Percentiles rank a stretch among this genome's conserved stretches.
phyloP scores from a whole-genome alignment of 2,329 filamentous ascomycete genomes.

The Pseudogymnoascus sp. region DNA sequence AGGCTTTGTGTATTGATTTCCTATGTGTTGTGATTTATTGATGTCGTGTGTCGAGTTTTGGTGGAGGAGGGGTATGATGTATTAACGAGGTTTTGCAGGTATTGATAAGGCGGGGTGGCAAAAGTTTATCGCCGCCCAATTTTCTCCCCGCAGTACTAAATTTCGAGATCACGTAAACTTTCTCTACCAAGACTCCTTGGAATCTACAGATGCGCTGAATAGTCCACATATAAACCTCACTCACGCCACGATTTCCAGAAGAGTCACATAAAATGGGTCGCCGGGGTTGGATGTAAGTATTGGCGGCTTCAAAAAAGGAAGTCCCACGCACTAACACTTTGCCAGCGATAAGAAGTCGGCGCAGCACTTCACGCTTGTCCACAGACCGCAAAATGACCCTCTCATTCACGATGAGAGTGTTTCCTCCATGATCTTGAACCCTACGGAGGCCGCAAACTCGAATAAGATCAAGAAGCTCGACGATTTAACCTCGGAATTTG shows the following conservation, averaged over 20 bases:
- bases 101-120: slow-evolving; percentile 8
- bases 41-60: slow-evolving; percentile 3
- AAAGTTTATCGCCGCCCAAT: slow-evolving; percentile 6
- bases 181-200: slow-evolving; percentile 7
- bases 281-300: slow-evolving; percentile 62
- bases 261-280: slow-evolving; percentile 53
- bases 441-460: slow-evolving; percentile 41
- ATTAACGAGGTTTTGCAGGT: slow-evolving; percentile 8
- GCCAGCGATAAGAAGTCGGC: slow-evolving; percentile 80
- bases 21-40: slow-evolving; percentile 8
- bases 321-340: slow-evolving; percentile 24
- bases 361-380: slow-evolving; percentile 87
- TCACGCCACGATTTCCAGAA: slow-evolving; percentile 1
- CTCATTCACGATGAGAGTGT: slow-evolving; percentile 87
- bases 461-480: slow-evolving; percentile 57
- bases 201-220: background rate
- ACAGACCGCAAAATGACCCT: slow-evolving; percentile 94
- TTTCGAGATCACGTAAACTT: slow-evolving; percentile 7
- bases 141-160: slow-evolving; percentile 9
- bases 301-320: slow-evolving; percentile 7
- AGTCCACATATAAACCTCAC: background rate
- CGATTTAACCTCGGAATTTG: slow-evolving; percentile 71
- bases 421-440: slow-evolving; percentile 85
- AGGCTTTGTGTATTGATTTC: background rate
- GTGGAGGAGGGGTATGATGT: slow-evolving; percentile 5